These are phyloP conservation scores for Penicillium malachiteum DNA, from an alignment of 495 filamentous ascomycete genomes.

Conservation along the genomic window DNA sequence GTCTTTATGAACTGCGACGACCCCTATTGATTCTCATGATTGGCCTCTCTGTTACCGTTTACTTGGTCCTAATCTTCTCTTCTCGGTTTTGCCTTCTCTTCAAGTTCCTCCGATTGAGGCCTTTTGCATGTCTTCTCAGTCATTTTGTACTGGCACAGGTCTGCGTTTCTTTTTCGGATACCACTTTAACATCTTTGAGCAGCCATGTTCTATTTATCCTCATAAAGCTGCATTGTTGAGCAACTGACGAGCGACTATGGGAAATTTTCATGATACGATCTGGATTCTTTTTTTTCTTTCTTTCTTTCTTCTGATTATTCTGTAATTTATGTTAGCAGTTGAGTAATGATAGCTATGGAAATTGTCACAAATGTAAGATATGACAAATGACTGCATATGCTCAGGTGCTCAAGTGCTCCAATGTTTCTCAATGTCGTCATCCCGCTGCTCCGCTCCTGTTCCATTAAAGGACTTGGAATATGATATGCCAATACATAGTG, in stretches of 20 bases:
- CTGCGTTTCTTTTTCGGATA: constrained; percentile 22
- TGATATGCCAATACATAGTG: background rate
- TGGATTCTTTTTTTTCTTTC: background rate
- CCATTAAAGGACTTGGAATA: background rate
- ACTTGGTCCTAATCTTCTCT: constrained; percentile 11
- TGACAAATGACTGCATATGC: no score
- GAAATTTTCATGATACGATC: background rate
- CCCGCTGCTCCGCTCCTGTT: constrained; percentile 11
- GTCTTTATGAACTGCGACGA: constrained; percentile 41
- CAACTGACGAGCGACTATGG: no score
- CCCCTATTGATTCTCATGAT: constrained; percentile 24
- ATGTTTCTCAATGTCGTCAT: constrained; percentile 22
- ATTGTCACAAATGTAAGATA: background rate
- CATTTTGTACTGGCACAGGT: constrained; percentile 4
- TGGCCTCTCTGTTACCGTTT: constrained; percentile 12
- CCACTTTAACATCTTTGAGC: constrained; percentile 11
- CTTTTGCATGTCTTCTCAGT: constrained; percentile 16
- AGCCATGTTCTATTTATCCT: background rate
- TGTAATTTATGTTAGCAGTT: background rate
- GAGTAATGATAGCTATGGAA: background rate
- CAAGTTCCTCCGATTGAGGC: constrained; percentile 11
- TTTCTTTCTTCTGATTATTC: background rate
- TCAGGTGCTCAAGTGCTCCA: no score
- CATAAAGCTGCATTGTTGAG: background rate
- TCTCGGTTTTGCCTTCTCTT: constrained; percentile 6